These are phyloP conservation scores for Hymenoscyphus occultus DNA, from an alignment of 2,329 filamentous ascomycete species.

Conservation along the genomic window DNA sequence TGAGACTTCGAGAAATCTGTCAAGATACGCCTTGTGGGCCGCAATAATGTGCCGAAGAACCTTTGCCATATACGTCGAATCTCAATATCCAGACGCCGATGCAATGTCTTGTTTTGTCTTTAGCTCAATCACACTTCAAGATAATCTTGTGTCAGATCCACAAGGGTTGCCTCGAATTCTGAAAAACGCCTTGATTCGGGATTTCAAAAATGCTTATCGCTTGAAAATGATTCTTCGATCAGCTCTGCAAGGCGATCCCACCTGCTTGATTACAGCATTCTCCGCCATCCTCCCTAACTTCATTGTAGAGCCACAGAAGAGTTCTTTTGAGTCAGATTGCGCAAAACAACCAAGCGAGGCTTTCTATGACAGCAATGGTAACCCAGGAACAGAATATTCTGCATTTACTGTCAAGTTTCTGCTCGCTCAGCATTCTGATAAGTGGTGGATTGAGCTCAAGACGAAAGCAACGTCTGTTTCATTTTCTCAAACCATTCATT, in stretches of 20 bases:
- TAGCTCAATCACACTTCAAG: conserved; percentile 45
- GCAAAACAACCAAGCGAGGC: neutral
- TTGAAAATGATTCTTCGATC: conserved; percentile 38
- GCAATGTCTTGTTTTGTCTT: conserved; percentile 38
- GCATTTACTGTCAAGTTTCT: neutral
- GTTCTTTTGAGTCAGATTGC: neutral
- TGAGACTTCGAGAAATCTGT: conserved; percentile 39
- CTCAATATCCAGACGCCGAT: conserved; percentile 5
- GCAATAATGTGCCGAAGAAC: conserved; percentile 55
- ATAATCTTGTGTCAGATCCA: conserved; percentile 43
- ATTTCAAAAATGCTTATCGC: conserved; percentile 44
- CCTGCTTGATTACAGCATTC: conserved; percentile 35
- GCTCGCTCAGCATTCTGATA: conserved; percentile 12
- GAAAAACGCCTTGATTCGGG: conserved; percentile 44
- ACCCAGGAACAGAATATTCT: neutral
- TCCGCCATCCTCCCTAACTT: neutral
- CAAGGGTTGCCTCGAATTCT: conserved; percentile 36
- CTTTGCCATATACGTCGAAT: conserved; percentile 33
- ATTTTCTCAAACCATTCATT: conserved; percentile 39
- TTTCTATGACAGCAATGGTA: neutral
- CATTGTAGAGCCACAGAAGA: neutral
- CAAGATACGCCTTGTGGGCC: conserved; percentile 50
- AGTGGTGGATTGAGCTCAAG: conserved; percentile 38
- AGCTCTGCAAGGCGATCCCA: conserved; percentile 36
- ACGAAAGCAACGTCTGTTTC: conserved; percentile 31